Base-by-base conservation (phyloP, 1,284 basidiomycete species). In the Cystobasidiaceae sp. region DNA sequence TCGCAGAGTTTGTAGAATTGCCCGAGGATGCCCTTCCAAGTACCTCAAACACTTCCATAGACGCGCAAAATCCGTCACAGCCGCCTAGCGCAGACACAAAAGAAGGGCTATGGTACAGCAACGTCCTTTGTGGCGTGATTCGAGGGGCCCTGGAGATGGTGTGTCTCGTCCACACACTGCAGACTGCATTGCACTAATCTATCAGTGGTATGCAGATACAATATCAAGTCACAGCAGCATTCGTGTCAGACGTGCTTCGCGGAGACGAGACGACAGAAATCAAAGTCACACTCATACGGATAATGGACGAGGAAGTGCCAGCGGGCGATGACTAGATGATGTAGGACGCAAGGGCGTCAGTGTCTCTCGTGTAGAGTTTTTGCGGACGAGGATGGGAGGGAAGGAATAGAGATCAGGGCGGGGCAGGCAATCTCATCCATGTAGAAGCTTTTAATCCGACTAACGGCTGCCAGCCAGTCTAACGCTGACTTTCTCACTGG, bases 61-160 rank as follows among this genome's bases (percentile, higher is more conserved):
- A 19, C 46, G 39, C 5, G 27, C 30, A 11, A 9, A 39, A 32
- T 27, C 15, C 2, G 21, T 23, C 25, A 28, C 54, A 32, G 19
- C 21, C 17, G 52, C 45, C 25, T 8, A 44, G n/a, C n/a, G 37
- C 23, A 8, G 30, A 39, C 32, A 49, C 68, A 13, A 54, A 92
- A 74, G 90, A 90, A 9, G 93, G 93, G 0, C 79, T 99, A 33
- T 96, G 92, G 91, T 98, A 93, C 77, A 92, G 89, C 75, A 98
- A 98, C 76, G 87, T 98, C 28, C 79, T 96, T 0, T 94, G 91
- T 70, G 96, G 96, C 2, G 94, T 98, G 0, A 78, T 98, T 50
- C 81, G 93, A 59, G 96, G 96, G 0, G 86, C 93, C 23, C 77
- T 98, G 54, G 96, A 99, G 79, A 99, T 99, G 96, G 96, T 96